Evolutionary conservation across 106 monocot genomes (phyloP).

Genomic region (Dendrobium catenatum): DNA sequence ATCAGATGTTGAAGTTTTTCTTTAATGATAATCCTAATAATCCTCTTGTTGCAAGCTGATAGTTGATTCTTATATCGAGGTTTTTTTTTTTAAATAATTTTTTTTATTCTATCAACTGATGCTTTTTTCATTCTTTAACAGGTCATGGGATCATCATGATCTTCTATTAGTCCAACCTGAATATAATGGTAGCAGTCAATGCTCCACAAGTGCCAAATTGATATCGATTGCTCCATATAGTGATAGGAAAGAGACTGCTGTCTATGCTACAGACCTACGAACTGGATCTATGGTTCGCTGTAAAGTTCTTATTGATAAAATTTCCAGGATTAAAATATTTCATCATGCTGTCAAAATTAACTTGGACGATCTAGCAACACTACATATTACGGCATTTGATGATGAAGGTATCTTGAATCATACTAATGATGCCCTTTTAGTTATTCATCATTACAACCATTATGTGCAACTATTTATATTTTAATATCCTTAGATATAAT

Average conservation of each 20-base stretch:
- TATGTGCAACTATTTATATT: not conserved
- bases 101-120: not conserved
- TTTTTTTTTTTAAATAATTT: not conserved
- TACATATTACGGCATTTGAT: slow-evolving; percentile 82
- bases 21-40: not conserved
- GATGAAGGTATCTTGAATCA: slow-evolving; percentile 55
- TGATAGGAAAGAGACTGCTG: slow-evolving; percentile 77
- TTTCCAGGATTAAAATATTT: slow-evolving; percentile 83
- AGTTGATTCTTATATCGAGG: not conserved
- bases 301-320: slow-evolving; percentile 79
- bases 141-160: slow-evolving; percentile 99
- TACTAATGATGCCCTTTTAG: not conserved
- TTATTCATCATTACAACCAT: not conserved
- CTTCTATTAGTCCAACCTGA: slow-evolving; percentile 81
- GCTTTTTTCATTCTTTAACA: slow-evolving; percentile 20
- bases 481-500: not conserved
- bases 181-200: slow-evolving; percentile 59
- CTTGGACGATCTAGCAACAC: slow-evolving; percentile 69
- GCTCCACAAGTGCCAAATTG: slow-evolving; percentile 85
- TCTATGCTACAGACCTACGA: slow-evolving; percentile 65
- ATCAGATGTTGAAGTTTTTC: not conserved
- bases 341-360: slow-evolving; percentile 94
- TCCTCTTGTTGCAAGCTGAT: not conserved
- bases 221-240: slow-evolving; percentile 73
- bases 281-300: slow-evolving; percentile 71